phyloP scores from a whole-genome alignment of 805 yeast species.

The Jamesozyma hellenica region DNA sequence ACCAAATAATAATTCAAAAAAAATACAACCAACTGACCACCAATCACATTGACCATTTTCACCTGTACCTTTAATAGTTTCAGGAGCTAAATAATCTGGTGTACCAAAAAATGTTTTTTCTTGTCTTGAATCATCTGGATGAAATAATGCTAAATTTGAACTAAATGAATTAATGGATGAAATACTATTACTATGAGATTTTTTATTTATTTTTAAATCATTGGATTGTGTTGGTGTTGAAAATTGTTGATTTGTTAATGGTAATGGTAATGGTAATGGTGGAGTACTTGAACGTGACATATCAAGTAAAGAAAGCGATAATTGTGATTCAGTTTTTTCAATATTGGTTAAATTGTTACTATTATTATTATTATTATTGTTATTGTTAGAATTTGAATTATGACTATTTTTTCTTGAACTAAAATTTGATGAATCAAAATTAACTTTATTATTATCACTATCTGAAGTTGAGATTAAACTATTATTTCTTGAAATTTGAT shows the following conservation, averaged over 20 bases:
- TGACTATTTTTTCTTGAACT: too few species aligned
- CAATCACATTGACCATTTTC: constrained; percentile 65
- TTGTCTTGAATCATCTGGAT: constrained; percentile 50
- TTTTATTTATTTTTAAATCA: neutral
- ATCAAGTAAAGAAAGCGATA: constrained; percentile 22
- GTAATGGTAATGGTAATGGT: constrained; percentile 7
- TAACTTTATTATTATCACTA: neutral
- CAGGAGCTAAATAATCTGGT: constrained; percentile 96
- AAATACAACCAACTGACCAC: constrained; percentile 97
- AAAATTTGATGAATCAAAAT: neutral
- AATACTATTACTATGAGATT: constrained; percentile 3
- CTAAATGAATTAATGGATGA: constrained; percentile 6
- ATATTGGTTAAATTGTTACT: constrained; percentile 7
- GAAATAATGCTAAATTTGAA: constrained; percentile 54
- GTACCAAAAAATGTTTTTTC: constrained; percentile 81
- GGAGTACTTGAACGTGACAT: constrained; percentile 25
- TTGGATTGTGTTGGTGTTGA: constrained; percentile 3
- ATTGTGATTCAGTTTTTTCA: constrained; percentile 24
- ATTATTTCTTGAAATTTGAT: neutral
- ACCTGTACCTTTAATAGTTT: constrained; percentile 74
- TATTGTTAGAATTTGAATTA: neutral
- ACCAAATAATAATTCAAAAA: constrained; percentile 86
- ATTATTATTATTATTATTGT: neutral
- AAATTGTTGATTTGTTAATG: neutral
- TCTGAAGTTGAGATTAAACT: constrained; percentile 5